Base-by-base conservation (phyloP, 2,329 filamentous ascomycete genomes). In the Trichoderma sp. region DNA sequence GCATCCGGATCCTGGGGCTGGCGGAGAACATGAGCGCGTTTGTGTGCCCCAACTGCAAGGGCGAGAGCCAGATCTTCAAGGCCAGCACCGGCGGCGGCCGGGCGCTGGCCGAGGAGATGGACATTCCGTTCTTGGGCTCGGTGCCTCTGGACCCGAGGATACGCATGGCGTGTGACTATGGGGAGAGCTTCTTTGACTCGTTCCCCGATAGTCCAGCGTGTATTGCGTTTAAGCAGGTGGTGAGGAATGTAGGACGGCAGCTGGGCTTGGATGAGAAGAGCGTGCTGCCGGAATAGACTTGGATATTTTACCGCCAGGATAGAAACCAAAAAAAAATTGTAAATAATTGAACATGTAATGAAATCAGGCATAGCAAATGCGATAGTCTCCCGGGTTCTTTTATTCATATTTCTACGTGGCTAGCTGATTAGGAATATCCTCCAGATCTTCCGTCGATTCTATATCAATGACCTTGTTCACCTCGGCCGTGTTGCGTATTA, bases 21-120 rank as follows among this genome's bases (percentile, higher is more conserved):
- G 95, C 97, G 17, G 95, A 99, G 83, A 99, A 99, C 76, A 99
- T 99, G 95, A 92, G 90, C 68, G 93, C 93, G 4, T 99, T 98
- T 74, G 94, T 99, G 64, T 99, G 95, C 76, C 94, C 94, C 10
- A 94, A 92, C 67, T 99, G 95, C 80, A 92, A 88, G 65, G 89
- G 93, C 72, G 83, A 89, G 77, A 90, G 86, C 74, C 88, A 97
- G 77, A 97, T 99, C 59, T 99, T 99, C 82, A 86, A 89, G 73
- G 89, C 95, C 12, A 96, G 92, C 10, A 99, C 95, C 0, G 95
- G 95, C 9, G 95, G 96, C 22, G 95, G 92, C 2, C 84, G 85
- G 67, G 88, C 87, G 50, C 79, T 99, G 71, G 94, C 95, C 2
- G 84, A 90, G 77, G 94, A 98, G 78, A 93, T 94, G 85, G 87